Evolutionary conservation across 1,284 basidiomycete species (phyloP).

Genomic region (Malassezia restricta): DNA sequence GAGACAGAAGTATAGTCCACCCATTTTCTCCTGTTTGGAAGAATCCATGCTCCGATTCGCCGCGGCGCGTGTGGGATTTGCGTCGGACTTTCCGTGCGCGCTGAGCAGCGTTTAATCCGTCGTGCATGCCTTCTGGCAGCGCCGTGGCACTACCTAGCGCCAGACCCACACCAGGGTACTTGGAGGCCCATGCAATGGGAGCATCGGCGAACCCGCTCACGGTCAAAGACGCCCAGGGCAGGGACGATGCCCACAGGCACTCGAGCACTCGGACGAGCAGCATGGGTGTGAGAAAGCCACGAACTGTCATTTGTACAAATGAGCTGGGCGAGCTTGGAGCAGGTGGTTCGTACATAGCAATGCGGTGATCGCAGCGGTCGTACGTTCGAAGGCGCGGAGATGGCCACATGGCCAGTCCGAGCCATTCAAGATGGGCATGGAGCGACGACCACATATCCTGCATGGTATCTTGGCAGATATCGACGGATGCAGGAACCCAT

Average conservation of each 20-base stretch:
- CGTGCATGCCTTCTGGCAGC: background rate
- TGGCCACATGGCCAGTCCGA: background rate
- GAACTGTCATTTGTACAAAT: background rate
- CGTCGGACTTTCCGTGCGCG: constrained; percentile 3
- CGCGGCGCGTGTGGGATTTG: constrained; percentile 10
- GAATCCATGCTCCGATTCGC: constrained; percentile 15
- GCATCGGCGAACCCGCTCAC: constrained; percentile 25
- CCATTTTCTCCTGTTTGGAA: constrained; percentile 15
- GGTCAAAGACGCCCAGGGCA: constrained; percentile 17
- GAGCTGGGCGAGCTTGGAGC: background rate
- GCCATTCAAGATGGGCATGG: constrained; percentile 5
- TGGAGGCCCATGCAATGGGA: constrained; percentile 25
- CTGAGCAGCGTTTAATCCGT: background rate
- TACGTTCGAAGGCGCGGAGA: constrained; percentile 9
- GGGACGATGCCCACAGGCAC: background rate
- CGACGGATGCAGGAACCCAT: constrained; percentile 1
- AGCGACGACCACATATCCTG: background rate
- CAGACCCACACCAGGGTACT: constrained; percentile 10
- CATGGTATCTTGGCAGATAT: background rate
- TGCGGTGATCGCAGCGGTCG: constrained; percentile 8
- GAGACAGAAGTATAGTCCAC: constrained; percentile 5
- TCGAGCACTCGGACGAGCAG: background rate
- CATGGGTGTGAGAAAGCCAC: background rate
- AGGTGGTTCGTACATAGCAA: background rate
- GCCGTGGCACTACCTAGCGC: background rate